Base-by-base conservation (phyloP, 192 early-diverging fungal genomes). In the Coemansia sp. region DNA sequence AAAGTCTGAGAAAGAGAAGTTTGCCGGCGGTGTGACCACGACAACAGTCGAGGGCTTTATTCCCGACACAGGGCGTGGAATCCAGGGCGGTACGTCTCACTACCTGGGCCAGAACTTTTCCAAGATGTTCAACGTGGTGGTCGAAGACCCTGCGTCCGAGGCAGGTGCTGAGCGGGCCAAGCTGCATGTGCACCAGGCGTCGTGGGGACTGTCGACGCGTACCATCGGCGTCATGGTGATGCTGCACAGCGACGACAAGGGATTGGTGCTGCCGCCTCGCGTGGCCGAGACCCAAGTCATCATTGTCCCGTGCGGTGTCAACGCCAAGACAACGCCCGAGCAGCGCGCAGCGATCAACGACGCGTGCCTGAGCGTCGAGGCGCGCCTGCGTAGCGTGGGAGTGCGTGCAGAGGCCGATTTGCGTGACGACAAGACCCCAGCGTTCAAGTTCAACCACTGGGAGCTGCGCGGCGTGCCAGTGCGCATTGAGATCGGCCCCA, bases 371-470 rank as follows among this genome's bases (percentile, higher is more conserved):
- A 83, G 88, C 41, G 82, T 92, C 17, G 86, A 85, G 54, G 77
- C 76, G 19, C 85, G 76, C 21, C 79, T 97, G 66, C 87, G 90
- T 65, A 76, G 68, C 50, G 85, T 72, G 32, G 93, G 93, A 53
- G 79, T 97, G 29, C 86, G 91, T 17, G 90, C 86, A 62, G 90
- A 93, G 67, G 71, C 87, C 7, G 95, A 97, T 70, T 55, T 85
- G 50, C 84, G 95, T 50, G 87, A 92, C 21, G 89, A 86, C 70
- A 91, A 94, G 87, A 91, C 92, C 25, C 91, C 95, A 58, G 96
- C 94, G 12, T 94, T 89, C 87, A 99, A 99, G 84, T 99, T 93
- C 90, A 97, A 93, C 86, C 95, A 98, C 85, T 99, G 97, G 97
- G 96, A 99, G 75, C 73, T 97, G 52, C 84, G 94, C 76, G 97